A percentile compares a stretch with the other conserved stretches of the same genome.
Conservation (phyloP, 2,329 filamentous ascomycete species). For the Alternaria novae-zelandiae region DNA sequence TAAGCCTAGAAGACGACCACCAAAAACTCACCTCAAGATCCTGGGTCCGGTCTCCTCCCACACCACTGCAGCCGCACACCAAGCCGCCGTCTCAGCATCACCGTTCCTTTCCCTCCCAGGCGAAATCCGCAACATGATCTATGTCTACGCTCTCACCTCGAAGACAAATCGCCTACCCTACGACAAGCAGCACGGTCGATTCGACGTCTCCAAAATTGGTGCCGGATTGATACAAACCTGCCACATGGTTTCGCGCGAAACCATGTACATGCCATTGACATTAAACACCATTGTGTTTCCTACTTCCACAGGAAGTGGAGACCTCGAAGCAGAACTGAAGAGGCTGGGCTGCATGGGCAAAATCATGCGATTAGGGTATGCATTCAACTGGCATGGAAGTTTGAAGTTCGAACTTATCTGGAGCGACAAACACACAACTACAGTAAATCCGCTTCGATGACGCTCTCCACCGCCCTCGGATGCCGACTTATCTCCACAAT, state of each 20-base stretch:
- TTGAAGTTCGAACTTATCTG: not conserved
- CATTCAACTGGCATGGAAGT: not conserved
- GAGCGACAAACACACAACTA: not conserved
- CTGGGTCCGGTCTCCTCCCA: not conserved
- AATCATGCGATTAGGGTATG: not conserved
- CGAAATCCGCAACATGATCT: conserved; percentile 22
- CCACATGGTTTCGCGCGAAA: conserved; percentile 18
- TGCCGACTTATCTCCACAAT: conserved; percentile 2
- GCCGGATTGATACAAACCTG: conserved; percentile 20
- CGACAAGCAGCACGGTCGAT: conserved; percentile 4
- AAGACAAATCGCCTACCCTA: conserved; percentile 5
- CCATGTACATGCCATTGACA: conserved; percentile 12
- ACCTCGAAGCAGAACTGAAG: not conserved
- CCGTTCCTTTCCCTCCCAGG: conserved; percentile 16
- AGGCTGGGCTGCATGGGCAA: not conserved
- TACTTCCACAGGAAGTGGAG: not conserved
- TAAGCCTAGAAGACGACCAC: not conserved
- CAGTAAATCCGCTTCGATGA: conserved; percentile 1
- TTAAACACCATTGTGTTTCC: conserved; percentile 16
- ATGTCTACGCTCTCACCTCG: conserved; percentile 12
- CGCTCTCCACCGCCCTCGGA: conserved; percentile 3
- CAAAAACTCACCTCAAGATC: conserved; percentile 7
- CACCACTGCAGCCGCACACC: not conserved
- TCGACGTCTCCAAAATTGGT: conserved; percentile 17
- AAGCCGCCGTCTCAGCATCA: not conserved